phyloP scores from a whole-genome alignment of 2,329 filamentous ascomycete species.

The Pseudogymnoascus sp. region DNA sequence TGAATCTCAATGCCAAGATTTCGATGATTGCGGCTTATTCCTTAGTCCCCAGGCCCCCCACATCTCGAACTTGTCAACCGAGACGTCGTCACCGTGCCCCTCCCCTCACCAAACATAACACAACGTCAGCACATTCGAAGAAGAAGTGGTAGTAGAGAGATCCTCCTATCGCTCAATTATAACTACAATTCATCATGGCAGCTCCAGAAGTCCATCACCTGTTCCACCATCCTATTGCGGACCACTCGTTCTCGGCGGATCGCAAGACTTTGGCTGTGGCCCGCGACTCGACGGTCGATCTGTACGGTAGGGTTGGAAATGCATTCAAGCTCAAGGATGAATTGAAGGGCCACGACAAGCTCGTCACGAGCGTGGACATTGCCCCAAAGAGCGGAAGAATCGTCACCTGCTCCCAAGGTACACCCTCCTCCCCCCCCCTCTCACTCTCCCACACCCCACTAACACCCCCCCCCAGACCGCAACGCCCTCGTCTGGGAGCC shows the following conservation, averaged over 20 bases:
- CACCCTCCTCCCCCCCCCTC: constrained; percentile 16
- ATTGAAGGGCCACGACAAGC: constrained; percentile 94
- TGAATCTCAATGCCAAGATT: constrained; percentile 9
- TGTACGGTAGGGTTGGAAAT: constrained; percentile 66
- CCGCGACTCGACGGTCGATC: constrained; percentile 80
- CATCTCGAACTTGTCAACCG: neutral
- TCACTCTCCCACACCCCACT: constrained; percentile 8
- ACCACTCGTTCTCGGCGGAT: constrained; percentile 97
- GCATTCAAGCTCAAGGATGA: constrained; percentile 82
- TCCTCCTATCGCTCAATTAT: constrained; percentile 65
- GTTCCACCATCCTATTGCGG: constrained; percentile 91
- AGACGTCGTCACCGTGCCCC: constrained; percentile 10
- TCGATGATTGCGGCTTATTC: constrained; percentile 8
- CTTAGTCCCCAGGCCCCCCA: neutral
- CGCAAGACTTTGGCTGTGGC: constrained; percentile 81
- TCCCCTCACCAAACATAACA: constrained; percentile 1
- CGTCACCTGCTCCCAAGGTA: constrained; percentile 94
- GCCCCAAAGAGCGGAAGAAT: constrained; percentile 85
- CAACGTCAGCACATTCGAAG: constrained; percentile 9
- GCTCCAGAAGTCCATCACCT: constrained; percentile 89
- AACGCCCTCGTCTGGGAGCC: constrained; percentile 98
- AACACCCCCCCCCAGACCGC: constrained; percentile 52
- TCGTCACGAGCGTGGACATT: constrained; percentile 91
- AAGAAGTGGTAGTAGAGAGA: constrained; percentile 92
- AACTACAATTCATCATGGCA: constrained; percentile 51